These are phyloP conservation scores for Podaxis mareebaensis DNA, from an alignment of 768 basidiomycete species.

Conservation along the genomic window DNA sequence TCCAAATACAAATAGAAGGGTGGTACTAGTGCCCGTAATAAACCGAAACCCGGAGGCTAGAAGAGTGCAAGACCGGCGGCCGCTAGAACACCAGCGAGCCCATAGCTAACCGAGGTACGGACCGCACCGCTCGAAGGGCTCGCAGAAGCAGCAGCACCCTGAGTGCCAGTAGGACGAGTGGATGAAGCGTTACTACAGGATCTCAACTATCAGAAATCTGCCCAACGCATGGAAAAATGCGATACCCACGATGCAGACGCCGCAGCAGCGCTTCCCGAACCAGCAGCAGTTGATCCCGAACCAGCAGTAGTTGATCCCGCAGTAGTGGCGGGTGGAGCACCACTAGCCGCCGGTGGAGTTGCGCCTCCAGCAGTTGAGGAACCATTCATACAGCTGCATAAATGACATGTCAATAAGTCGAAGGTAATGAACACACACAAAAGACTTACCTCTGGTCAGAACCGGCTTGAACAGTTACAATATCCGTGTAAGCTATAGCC, in stretches of 20 bases:
- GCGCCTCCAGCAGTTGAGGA: not conserved
- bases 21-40: not conserved
- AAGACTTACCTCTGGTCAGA: slow-evolving; percentile 33
- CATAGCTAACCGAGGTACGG: slow-evolving; percentile 34
- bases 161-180: slow-evolving; percentile 14
- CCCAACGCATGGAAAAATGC: not conserved
- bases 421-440: not conserved
- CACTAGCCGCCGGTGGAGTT: not conserved
- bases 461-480: slow-evolving; percentile 42
- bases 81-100: slow-evolving; percentile 51
- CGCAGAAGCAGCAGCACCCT: slow-evolving; percentile 24
- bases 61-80: slow-evolving; percentile 51
- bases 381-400: slow-evolving; percentile 10
- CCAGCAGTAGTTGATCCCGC: slow-evolving; percentile 2
- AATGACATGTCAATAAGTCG: not conserved
- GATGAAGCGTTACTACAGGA: not conserved
- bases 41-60: slow-evolving; percentile 24
- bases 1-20: not conserved
- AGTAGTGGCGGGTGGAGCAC: slow-evolving; percentile 10
- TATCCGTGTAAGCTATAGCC: slow-evolving; percentile 48
- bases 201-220: not conserved
- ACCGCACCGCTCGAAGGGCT: slow-evolving; percentile 19
- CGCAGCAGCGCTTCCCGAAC: not conserved
- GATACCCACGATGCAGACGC: slow-evolving; percentile 3
- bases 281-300: not conserved